These are phyloP conservation scores for Gloeopeniophorella convolvens DNA, from an alignment of 768 basidiomycete genomes.

Conservation along the genomic window DNA sequence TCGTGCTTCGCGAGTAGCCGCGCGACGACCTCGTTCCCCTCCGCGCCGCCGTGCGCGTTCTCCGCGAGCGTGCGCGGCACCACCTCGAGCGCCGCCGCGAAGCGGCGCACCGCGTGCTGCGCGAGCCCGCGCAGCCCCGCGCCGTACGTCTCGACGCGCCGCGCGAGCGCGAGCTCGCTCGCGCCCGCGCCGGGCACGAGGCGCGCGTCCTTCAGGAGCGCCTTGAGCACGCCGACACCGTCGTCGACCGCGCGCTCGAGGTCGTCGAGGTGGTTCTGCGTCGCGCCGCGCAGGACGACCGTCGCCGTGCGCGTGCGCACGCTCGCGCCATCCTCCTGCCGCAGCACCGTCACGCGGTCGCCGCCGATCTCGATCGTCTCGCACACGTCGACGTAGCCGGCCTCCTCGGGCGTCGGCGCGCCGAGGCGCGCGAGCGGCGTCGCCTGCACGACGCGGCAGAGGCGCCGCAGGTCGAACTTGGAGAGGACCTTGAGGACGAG, in stretches of 20 bases:
- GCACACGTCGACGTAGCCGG: constrained; percentile 88
- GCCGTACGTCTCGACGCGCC: constrained; percentile 79
- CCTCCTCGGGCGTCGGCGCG: constrained; percentile 94
- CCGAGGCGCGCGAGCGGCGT: constrained; percentile 95
- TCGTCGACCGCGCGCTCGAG: constrained; percentile 95
- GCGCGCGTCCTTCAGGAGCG: constrained; percentile 81
- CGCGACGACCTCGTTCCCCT: constrained; percentile 89
- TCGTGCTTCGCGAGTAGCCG: constrained; percentile 89
- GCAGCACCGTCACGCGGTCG: constrained; percentile 93
- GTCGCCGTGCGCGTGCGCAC: constrained; percentile 89
- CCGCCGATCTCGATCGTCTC: constrained; percentile 96
- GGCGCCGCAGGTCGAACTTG: constrained; percentile 92
- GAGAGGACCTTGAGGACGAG: constrained; percentile 95
- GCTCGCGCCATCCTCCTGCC: constrained; percentile 53
- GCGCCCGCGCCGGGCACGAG: constrained; percentile 94
- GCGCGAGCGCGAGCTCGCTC: constrained; percentile 87
- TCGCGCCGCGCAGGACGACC: constrained; percentile 92
- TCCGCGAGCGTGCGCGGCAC: constrained; percentile 90
- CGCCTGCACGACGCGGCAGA: constrained; percentile 93
- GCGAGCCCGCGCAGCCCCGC: constrained; percentile 82
- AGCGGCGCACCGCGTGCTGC: constrained; percentile 91
- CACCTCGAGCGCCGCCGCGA: constrained; percentile 85
- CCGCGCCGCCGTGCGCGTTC: constrained; percentile 87
- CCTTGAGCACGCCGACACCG: constrained; percentile 93
- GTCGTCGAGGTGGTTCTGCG: constrained; percentile 90